Conservation (phyloP, 2,329 filamentous ascomycete species). For the Xylariaceae sp. region DNA sequence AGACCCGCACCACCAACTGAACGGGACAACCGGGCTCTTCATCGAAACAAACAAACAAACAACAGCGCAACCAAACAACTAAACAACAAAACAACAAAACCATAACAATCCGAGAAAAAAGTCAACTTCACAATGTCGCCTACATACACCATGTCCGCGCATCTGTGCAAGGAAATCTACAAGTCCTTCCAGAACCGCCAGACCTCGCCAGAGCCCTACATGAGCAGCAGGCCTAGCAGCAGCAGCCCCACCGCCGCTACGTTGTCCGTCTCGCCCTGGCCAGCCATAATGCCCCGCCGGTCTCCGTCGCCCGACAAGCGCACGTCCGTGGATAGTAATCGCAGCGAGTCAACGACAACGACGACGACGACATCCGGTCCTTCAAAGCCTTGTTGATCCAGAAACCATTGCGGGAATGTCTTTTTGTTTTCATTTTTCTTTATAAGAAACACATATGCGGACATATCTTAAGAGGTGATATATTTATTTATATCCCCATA, state of each 20-base stretch:
- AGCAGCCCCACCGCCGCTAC: constrained; percentile 20
- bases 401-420: no score
- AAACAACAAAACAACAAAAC: neutral
- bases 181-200: constrained; percentile 52
- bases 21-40: no score
- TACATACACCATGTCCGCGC: constrained; percentile 56
- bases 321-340: constrained; percentile 42
- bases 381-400: neutral
- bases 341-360: constrained; percentile 30
- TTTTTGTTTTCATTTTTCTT: no score
- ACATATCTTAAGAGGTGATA: no score
- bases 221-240: constrained; percentile 6
- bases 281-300: constrained; percentile 22
- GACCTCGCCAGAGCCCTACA: constrained; percentile 30
- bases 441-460: no score
- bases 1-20: no score
- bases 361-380: constrained; percentile 5
- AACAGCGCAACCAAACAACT: neutral
- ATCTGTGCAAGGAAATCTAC: constrained; percentile 56
- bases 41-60: neutral
- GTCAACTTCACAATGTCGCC: constrained; percentile 43
- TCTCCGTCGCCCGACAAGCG: constrained; percentile 40
- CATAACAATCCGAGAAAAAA: neutral
- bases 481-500: no score
- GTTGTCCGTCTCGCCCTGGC: constrained; percentile 19